Conservation (phyloP, 345 rosid species). For the Lenwebbia sp. region DNA sequence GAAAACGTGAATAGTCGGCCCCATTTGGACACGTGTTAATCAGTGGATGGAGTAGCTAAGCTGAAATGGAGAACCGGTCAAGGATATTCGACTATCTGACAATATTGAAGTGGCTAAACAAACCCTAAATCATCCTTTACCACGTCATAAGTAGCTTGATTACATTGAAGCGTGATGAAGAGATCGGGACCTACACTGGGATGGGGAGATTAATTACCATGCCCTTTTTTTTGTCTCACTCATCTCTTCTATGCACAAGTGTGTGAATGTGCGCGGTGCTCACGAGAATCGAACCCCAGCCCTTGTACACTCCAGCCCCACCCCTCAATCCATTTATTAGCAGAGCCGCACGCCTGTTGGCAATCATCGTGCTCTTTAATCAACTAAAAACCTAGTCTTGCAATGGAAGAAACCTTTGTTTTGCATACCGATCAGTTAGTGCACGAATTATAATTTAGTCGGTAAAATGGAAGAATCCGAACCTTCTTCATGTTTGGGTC, state of each 20-base stretch:
- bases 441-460: too few species aligned
- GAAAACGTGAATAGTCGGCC: too few species aligned
- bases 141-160: not conserved
- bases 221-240: not conserved
- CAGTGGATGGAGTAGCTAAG: too few species aligned
- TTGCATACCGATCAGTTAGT: not conserved
- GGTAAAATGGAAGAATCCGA: not conserved
- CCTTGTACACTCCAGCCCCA: too few species aligned
- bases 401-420: not conserved
- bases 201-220: not conserved
- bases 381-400: not conserved
- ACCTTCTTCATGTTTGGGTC: not conserved
- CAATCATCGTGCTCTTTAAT: not conserved
- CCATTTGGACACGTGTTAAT: too few species aligned
- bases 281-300: too few species aligned
- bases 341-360: too few species aligned
- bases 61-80: not conserved
- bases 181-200: not conserved
- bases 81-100: not conserved
- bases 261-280: too few species aligned
- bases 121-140: not conserved
- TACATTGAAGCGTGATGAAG: not conserved
- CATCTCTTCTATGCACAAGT: too few species aligned
- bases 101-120: not conserved
- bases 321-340: too few species aligned